A percentile compares a stretch with the other conserved stretches of the same genome.
Conservation (phyloP, 768 basidiomycete species). For the Podaxis mareebaensis region DNA sequence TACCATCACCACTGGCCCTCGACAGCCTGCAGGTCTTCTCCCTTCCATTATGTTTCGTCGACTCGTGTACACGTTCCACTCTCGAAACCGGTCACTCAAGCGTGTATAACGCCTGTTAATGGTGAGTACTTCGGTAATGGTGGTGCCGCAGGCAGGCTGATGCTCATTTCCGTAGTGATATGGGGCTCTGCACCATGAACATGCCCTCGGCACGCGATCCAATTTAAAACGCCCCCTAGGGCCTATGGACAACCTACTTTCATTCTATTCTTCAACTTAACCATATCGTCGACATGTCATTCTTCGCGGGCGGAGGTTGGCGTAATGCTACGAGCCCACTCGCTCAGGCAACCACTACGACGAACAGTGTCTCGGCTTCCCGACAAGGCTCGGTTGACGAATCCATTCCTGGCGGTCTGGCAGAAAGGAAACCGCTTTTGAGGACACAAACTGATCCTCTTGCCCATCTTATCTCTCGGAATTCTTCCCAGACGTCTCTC, state of each 20-base stretch:
- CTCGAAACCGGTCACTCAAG: not conserved
- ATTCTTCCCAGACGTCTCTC: constrained; percentile 1
- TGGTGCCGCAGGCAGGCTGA: not conserved
- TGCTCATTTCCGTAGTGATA: constrained; percentile 7
- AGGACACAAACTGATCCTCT: constrained; percentile 2
- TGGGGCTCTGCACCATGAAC: not conserved
- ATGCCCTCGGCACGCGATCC: not conserved
- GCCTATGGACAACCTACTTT: not conserved
- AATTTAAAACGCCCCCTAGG: not conserved
- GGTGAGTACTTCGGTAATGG: not conserved
- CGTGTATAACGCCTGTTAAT: constrained; percentile 3
- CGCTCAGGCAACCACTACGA: constrained; percentile 6
- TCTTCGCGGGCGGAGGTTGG: constrained; percentile 11
- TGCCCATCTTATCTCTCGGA: not conserved
- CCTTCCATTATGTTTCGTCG: constrained; percentile 2
- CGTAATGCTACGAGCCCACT: not conserved
- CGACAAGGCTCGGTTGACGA: not conserved
- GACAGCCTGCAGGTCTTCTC: not conserved
- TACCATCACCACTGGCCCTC: not conserved
- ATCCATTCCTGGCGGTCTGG: not conserved
- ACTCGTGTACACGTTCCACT: constrained; percentile 3
- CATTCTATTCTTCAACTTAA: not conserved
- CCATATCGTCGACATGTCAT: constrained; percentile 3
- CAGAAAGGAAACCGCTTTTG: not conserved
- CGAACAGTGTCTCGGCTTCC: not conserved